A percentile compares a stretch with the other conserved stretches of the same genome.
Conservation (phyloP, 805 yeast species). For the Sugiyamaella floridensis region DNA sequence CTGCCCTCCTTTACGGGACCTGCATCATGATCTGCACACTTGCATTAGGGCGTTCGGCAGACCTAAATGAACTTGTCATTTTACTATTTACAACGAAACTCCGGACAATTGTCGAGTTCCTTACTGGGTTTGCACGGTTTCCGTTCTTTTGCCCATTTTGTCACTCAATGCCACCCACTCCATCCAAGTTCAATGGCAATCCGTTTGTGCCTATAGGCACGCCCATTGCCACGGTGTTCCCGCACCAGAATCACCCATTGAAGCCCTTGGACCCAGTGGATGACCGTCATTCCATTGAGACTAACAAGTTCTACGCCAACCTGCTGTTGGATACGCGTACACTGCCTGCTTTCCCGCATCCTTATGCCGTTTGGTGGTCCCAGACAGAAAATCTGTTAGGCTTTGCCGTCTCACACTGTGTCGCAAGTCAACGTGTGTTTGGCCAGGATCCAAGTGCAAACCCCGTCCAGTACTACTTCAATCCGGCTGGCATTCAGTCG, state of each 20-base stretch:
- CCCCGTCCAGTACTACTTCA: conserved; percentile 41
- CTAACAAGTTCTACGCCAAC: conserved; percentile 76
- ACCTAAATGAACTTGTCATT: not conserved
- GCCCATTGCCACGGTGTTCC: conserved; percentile 10
- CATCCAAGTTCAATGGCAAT: conserved; percentile 11
- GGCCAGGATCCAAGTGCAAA: conserved; percentile 53
- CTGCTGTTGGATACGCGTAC: conserved; percentile 59
- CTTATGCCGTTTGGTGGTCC: conserved; percentile 67
- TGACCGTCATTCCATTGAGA: conserved; percentile 44
- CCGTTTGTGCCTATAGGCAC: conserved; percentile 14
- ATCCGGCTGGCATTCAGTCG: conserved; percentile 46
- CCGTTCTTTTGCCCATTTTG: not conserved
- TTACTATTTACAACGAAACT: not conserved
- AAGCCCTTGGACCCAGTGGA: conserved; percentile 7
- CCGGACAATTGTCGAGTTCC: not conserved
- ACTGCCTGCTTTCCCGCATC: conserved; percentile 73
- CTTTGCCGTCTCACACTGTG: conserved; percentile 60
- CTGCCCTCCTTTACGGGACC: too few species aligned
- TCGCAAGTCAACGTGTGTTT: conserved; percentile 52
- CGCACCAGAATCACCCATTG: conserved; percentile 11
- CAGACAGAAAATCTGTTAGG: conserved; percentile 46
- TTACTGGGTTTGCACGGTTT: not conserved
- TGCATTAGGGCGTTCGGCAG: not conserved
- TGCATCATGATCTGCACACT: too few species aligned
- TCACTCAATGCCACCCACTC: not conserved